phyloP scores from a whole-genome alignment of 352 stramenopile genomes.

The Pythium scleroteichum region DNA sequence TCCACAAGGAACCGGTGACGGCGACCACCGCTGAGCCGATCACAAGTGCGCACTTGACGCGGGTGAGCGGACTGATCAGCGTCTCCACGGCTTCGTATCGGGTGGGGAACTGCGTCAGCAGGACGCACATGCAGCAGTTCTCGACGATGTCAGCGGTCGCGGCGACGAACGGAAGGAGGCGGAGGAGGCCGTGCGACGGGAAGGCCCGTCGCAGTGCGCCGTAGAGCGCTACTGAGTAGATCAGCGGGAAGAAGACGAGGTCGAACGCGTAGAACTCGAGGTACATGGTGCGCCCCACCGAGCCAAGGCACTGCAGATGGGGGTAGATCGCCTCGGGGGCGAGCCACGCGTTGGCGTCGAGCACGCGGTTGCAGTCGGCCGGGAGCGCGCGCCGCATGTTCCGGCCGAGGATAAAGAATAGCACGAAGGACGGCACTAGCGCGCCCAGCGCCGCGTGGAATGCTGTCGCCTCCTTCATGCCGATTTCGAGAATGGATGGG shows the following conservation, averaged over 20 bases:
- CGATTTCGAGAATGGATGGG: too few species aligned
- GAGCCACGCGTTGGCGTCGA: slow-evolving; percentile 43
- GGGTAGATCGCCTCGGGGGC: slow-evolving; percentile 27
- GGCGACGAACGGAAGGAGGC: slow-evolving; percentile 29
- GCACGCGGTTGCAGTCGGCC: slow-evolving; percentile 34
- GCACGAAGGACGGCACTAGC: slow-evolving; percentile 39
- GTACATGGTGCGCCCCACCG: slow-evolving; percentile 36
- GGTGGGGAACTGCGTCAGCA: slow-evolving; percentile 39
- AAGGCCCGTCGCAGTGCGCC: slow-evolving; percentile 36
- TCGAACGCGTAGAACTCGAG: slow-evolving; percentile 49
- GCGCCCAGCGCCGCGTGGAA: slow-evolving; percentile 37
- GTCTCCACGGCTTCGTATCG: slow-evolving; percentile 31
- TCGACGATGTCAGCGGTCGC: slow-evolving; percentile 39
- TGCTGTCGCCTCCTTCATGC: background rate
- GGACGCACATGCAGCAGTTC: slow-evolving; percentile 39
- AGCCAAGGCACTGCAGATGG: slow-evolving; percentile 42
- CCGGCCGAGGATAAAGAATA: slow-evolving; percentile 34
- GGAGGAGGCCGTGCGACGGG: slow-evolving; percentile 25
- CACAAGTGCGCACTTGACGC: slow-evolving; percentile 37
- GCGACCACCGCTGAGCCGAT: slow-evolving; percentile 28
- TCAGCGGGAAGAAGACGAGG: slow-evolving; percentile 47
- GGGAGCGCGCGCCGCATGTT: slow-evolving; percentile 38
- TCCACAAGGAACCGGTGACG: slow-evolving; percentile 13
- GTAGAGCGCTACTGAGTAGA: slow-evolving; percentile 38
- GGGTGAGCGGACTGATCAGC: slow-evolving; percentile 33